Evolutionary conservation across 306 rosid genomes (phyloP), one percentile per base, ranked within the genome.

Genomic region (Purshia tridentata): DNA sequence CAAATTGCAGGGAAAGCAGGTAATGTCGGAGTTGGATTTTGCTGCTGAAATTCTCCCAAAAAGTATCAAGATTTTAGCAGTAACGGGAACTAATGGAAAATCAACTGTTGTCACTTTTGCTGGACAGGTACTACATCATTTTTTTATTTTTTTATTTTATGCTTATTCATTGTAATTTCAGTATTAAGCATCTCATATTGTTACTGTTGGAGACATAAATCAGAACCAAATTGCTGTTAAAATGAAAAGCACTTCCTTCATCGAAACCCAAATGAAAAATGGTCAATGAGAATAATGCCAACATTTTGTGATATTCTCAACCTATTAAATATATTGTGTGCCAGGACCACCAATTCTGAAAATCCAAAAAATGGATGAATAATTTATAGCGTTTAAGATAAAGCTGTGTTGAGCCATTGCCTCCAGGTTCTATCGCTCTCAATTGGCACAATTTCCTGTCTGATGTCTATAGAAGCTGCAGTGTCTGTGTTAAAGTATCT

Each of bases 61-160:
- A 62, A 53, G 78, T 55, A 29, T 62, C 72, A 79, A 74, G 79
- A 74, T 79, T 47, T 68, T 79, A 58, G 83, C 83, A 46, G 83
- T 79, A 61, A 79, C 79, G 9, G 83, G 83, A 57, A 79, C 83
- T 18, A 79, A 79, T 73, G 83, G 83, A 69, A 79, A 79, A 69
- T 79, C 79, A 40, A 79, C 83, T 42, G 75, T 69, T 11, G 83
- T 69, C 19, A 79, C 83, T 52, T 79, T 74, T 62, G 83, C 79
- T 19, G 83, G 83, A 70, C 83, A 79, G 79, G 83, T 74, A 29
- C 18, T 20, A 40, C 15, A 42, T 58, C 40, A 10, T 16, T 20
- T 40, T 40, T 16, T 64, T 51, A 14, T n/a, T n/a, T n/a, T n/a
- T n/a, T n/a, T n/a, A n/a, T n/a, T n/a, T n/a, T n/a, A 6, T 65